A percentile compares a stretch with the other conserved stretches of the same genome.
Evolutionary conservation across 2,329 filamentous ascomycete genomes (phyloP).

Genomic region (Exserohilum rostratum): DNA sequence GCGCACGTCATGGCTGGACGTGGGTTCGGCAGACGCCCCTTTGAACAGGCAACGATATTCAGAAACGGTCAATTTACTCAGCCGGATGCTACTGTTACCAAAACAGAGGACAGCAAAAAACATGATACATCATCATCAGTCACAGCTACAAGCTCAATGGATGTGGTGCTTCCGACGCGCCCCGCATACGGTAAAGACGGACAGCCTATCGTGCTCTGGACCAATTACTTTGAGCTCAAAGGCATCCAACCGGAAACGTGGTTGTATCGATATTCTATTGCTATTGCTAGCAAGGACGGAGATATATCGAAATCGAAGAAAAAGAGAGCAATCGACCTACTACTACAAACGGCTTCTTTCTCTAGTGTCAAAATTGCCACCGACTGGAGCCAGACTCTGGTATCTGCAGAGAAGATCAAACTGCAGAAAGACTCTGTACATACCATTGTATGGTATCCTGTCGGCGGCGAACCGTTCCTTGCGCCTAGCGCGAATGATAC

Average conservation of each 20-base stretch:
- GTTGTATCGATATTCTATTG: conserved; percentile 38
- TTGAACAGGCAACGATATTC: background rate
- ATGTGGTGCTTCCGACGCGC: conserved; percentile 30
- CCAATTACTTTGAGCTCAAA: conserved; percentile 52
- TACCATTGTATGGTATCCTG: conserved; percentile 36
- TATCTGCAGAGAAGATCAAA: conserved; percentile 33
- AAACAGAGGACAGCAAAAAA: conserved; percentile 42
- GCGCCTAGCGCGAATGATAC: conserved; percentile 19
- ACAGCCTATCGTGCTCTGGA: conserved; percentile 46
- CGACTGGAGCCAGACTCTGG: conserved; percentile 46
- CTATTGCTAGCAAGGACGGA: conserved; percentile 43
- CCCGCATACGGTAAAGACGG: conserved; percentile 48
- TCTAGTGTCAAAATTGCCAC: conserved; percentile 41
- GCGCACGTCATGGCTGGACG: too few relatives aligned
- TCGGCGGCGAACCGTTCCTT: conserved; percentile 32
- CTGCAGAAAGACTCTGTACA: conserved; percentile 22
- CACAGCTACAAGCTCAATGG: conserved; percentile 30
- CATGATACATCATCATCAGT: conserved; percentile 29
- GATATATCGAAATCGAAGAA: conserved; percentile 51
- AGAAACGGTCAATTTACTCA: conserved; percentile 41
- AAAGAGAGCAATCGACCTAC: conserved; percentile 55
- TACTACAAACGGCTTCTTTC: conserved; percentile 48
- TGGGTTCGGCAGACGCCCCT: too few relatives aligned
- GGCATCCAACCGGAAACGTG: conserved; percentile 23
- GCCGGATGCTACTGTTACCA: conserved; percentile 39